Percentiles rank a stretch among this genome's conserved stretches.
Evolutionary conservation across 1,139 yeast species (phyloP).

Genomic region (Diutina ranongensis): DNA sequence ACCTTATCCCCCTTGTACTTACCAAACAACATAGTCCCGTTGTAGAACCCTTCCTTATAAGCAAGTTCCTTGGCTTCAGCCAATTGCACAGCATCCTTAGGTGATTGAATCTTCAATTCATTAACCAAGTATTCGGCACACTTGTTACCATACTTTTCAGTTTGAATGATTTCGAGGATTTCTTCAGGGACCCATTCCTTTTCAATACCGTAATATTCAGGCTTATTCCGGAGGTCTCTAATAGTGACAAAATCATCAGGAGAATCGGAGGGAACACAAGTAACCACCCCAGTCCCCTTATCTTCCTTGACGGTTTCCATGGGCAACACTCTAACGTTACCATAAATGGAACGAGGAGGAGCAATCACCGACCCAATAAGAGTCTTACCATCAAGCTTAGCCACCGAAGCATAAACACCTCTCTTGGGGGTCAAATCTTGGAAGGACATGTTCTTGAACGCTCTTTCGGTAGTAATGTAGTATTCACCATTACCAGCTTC

Average conservation of each 20-base stretch:
- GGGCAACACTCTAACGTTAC: conserved; percentile 76
- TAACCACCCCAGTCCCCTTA: conserved; percentile 98
- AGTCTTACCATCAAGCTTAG: conserved; percentile 53
- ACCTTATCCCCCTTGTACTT: conserved; percentile 82
- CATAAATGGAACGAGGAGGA: conserved; percentile 67
- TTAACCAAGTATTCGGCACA: conserved; percentile 83
- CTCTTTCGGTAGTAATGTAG: conserved; percentile 85
- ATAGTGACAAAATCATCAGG: conserved; percentile 94
- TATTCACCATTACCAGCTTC: conserved; percentile 72
- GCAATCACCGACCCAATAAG: conserved; percentile 78
- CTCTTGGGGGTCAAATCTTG: conserved; percentile 87
- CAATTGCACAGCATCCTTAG: conserved; percentile 79
- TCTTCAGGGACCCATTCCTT: conserved; percentile 80
- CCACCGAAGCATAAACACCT: conserved; percentile 59
- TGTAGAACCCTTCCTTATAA: conserved; percentile 93
- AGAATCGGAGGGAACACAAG: conserved; percentile 96
- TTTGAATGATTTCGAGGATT: conserved; percentile 59
- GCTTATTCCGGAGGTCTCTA: conserved; percentile 73
- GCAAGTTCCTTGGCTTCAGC: conserved; percentile 92
- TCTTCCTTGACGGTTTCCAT: conserved; percentile 94
- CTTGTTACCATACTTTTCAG: conserved; percentile 80
- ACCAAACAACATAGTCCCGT: conserved; percentile 75
- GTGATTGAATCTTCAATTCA: conserved; percentile 84
- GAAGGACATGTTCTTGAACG: conserved; percentile 96
- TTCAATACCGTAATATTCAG: conserved; percentile 80